phyloP scores from a whole-genome alignment of 2,329 filamentous ascomycete genomes.

The Mariannaea sp. region DNA sequence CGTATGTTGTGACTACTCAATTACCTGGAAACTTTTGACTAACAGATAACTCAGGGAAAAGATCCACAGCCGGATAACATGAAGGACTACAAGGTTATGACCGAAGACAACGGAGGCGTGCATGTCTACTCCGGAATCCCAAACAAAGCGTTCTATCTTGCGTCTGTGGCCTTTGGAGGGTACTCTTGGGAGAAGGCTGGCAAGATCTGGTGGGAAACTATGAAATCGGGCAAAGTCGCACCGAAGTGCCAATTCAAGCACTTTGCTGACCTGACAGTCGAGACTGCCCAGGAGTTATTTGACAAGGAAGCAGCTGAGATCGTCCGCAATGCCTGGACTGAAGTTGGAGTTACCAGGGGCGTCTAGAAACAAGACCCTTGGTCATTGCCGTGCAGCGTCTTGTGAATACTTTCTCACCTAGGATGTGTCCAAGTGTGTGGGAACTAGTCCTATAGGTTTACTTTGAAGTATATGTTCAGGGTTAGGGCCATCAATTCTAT shows the following conservation, averaged over 20 bases:
- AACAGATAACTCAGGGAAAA: slow-evolving; percentile 46
- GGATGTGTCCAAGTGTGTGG: not conserved
- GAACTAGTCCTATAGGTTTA: not conserved
- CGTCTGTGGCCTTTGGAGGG: slow-evolving; percentile 53
- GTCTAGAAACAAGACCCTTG: slow-evolving; percentile 19
- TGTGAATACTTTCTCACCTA: slow-evolving; percentile 10
- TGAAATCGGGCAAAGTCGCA: slow-evolving; percentile 50
- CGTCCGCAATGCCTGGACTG: slow-evolving; percentile 53
- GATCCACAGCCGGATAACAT: slow-evolving; percentile 58
- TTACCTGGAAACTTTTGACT: not conserved
- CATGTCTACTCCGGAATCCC: slow-evolving; percentile 63
- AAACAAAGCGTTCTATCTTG: slow-evolving; percentile 61
- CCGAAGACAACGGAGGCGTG: slow-evolving; percentile 57
- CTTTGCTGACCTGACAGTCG: slow-evolving; percentile 55
- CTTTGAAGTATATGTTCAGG: too few relatives aligned
- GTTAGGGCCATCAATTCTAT: too few relatives aligned
- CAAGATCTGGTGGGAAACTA: slow-evolving; percentile 57
- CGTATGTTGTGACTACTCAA: slow-evolving; percentile 40
- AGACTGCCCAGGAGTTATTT: slow-evolving; percentile 51
- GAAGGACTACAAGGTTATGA: slow-evolving; percentile 46
- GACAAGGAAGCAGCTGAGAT: slow-evolving; percentile 48
- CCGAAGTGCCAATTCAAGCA: slow-evolving; percentile 51
- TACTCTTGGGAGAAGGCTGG: slow-evolving; percentile 60
- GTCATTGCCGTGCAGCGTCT: slow-evolving; percentile 20
- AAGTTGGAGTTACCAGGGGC: slow-evolving; percentile 49